A percentile compares a stretch with the other conserved stretches of the same genome.
Conservation (phyloP, 164 flowering plant species). For the Piper longum region DNA sequence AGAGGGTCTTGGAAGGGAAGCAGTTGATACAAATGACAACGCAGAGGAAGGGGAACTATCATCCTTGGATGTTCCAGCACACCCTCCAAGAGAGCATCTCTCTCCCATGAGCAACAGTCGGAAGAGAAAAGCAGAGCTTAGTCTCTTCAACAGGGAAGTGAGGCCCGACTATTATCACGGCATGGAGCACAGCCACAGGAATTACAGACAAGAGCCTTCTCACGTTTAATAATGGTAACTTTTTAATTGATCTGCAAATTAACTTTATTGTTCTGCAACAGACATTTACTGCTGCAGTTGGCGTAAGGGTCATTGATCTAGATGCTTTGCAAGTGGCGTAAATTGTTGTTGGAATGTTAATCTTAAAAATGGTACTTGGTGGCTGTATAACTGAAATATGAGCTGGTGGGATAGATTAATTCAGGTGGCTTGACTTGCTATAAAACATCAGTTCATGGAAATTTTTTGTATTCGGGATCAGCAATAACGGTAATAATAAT, state of each 20-base stretch:
- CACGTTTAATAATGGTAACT: not conserved
- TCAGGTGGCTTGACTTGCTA: too few species aligned
- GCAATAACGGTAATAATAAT: too few species aligned
- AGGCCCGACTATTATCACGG: slow-evolving; percentile 1
- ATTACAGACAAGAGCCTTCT: slow-evolving; percentile 2
- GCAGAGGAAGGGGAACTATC: slow-evolving; percentile 5
- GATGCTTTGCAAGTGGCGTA: not conserved
- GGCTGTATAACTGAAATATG: too few species aligned
- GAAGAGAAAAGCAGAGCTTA: slow-evolving; percentile 30
- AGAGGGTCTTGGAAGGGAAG: slow-evolving; percentile 32
- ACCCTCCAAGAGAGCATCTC: slow-evolving; percentile 11
- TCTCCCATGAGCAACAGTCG: slow-evolving; percentile 33
- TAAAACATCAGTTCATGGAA: too few species aligned
- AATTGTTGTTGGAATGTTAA: not conserved
- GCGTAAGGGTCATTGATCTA: too few species aligned
- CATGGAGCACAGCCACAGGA: slow-evolving; percentile 1
- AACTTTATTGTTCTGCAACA: not conserved
- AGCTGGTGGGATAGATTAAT: too few species aligned
- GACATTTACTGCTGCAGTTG: not conserved
- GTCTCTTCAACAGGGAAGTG: not conserved
- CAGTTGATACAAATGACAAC: slow-evolving; percentile 14
- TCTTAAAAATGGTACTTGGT: not conserved
- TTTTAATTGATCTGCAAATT: not conserved
- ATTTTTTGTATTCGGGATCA: too few species aligned
- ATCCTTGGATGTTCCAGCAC: slow-evolving; percentile 7